A percentile compares a stretch with the other conserved stretches of the same genome.
These are phyloP conservation scores for Lachnellula arida DNA, from an alignment of 2,329 filamentous ascomycete genomes.

Conservation along the genomic window DNA sequence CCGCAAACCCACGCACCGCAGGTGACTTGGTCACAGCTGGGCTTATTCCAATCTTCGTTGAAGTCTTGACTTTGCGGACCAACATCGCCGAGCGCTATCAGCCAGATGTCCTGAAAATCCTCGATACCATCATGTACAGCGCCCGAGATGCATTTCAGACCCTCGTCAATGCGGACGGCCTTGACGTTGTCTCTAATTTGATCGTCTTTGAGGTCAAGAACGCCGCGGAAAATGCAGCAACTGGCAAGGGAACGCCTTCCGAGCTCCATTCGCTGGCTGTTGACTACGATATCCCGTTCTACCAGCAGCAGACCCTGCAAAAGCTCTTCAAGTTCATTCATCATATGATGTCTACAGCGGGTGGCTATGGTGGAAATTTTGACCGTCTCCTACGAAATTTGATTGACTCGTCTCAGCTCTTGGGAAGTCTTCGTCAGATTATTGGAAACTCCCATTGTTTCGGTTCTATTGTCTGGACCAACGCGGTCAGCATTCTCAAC, in stretches of 20 bases:
- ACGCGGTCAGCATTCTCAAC: slow-evolving; percentile 83
- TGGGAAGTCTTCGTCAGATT: slow-evolving; percentile 74
- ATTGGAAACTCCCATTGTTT: slow-evolving; percentile 75
- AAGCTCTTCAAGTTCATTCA: slow-evolving; percentile 95
- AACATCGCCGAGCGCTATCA: slow-evolving; percentile 77
- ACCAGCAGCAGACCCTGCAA: slow-evolving; percentile 88
- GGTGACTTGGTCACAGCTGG: slow-evolving; percentile 84
- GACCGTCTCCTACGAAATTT: slow-evolving; percentile 88
- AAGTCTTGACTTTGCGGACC: slow-evolving; percentile 80
- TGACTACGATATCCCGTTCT: slow-evolving; percentile 91
- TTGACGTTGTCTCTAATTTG: slow-evolving; percentile 86
- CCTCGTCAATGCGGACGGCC: slow-evolving; percentile 74
- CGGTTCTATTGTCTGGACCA: slow-evolving; percentile 93
- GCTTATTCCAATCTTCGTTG: slow-evolving; percentile 82
- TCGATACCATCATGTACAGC: slow-evolving; percentile 83
- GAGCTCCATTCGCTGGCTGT: slow-evolving; percentile 75
- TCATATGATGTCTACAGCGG: slow-evolving; percentile 82
- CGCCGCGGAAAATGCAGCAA: slow-evolving; percentile 60
- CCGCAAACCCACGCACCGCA: slow-evolving; percentile 68
- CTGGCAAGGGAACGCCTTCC: slow-evolving; percentile 65
- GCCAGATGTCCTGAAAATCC: slow-evolving; percentile 76
- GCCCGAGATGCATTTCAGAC: slow-evolving; percentile 80
- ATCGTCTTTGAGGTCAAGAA: slow-evolving; percentile 73
- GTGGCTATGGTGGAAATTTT: slow-evolving; percentile 68
- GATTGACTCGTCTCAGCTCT: slow-evolving; percentile 84